Percentiles rank a stretch among this genome's conserved stretches.
phyloP scores from a whole-genome alignment of 441 rosid genomes.

The Biscutella laevigata region DNA sequence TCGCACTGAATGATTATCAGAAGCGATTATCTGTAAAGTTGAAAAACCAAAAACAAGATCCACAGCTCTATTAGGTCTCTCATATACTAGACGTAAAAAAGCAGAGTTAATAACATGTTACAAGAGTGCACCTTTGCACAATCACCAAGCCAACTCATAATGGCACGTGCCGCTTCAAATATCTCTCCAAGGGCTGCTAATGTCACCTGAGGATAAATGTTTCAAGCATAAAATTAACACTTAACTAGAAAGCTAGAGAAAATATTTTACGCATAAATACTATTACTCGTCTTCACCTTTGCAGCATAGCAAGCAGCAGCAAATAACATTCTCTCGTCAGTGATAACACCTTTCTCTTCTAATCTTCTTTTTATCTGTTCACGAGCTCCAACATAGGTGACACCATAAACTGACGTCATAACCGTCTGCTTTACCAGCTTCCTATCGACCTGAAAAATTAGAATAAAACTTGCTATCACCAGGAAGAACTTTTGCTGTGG shows the following conservation, averaged over 20 bases:
- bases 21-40: constrained; percentile 58
- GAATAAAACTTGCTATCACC: constrained; percentile 18
- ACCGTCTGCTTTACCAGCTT: constrained; percentile 93
- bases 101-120: not conserved
- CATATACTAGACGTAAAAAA: not conserved
- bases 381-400: constrained; percentile 92
- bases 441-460: constrained; percentile 77
- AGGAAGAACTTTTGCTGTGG: not conserved
- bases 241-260: not conserved
- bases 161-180: constrained; percentile 88
- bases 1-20: constrained; percentile 74
- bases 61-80: not conserved
- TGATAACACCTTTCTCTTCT: constrained; percentile 80
- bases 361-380: constrained; percentile 90
- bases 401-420: constrained; percentile 99
- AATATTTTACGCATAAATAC: not conserved
- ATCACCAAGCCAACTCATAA: constrained; percentile 93
- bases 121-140: constrained; percentile 67
- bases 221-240: not conserved
- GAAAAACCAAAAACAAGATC: not conserved
- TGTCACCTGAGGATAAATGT: constrained; percentile 50
- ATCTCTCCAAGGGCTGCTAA: constrained; percentile 85
- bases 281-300: constrained; percentile 46
- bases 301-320: constrained; percentile 87
- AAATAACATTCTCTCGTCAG: constrained; percentile 69